These are phyloP conservation scores for Rhodocollybia butyracea DNA, from an alignment of 768 basidiomycete species.

Conservation along the genomic window DNA sequence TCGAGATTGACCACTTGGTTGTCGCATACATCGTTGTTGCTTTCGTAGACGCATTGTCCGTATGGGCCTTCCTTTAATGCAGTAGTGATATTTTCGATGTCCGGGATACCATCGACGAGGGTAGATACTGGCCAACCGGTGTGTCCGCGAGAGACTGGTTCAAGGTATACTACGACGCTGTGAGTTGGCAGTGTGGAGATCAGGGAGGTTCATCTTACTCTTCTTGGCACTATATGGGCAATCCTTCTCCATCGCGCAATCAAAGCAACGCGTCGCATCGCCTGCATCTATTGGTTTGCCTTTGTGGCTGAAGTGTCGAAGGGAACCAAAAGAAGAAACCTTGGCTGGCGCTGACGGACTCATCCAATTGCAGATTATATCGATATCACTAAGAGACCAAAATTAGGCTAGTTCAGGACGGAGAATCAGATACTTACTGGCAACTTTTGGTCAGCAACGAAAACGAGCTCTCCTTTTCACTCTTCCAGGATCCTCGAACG, in stretches of 20 bases:
- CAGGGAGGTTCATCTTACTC: slow-evolving; percentile 38
- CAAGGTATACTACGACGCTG: slow-evolving; percentile 65
- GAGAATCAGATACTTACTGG: slow-evolving; percentile 53
- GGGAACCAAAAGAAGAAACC: slow-evolving; percentile 84
- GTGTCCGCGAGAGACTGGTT: slow-evolving; percentile 56
- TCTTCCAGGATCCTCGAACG: slow-evolving; percentile 80
- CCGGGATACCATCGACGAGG: slow-evolving; percentile 78
- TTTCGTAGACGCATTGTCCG: slow-evolving; percentile 83
- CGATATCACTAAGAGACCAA: slow-evolving; percentile 59
- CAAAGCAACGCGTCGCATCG: slow-evolving; percentile 65
- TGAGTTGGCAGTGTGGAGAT: background rate
- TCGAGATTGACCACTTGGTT: slow-evolving; percentile 90
- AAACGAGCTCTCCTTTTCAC: slow-evolving; percentile 68
- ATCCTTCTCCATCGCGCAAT: slow-evolving; percentile 66
- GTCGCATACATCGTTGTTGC: slow-evolving; percentile 84
- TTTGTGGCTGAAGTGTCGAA: slow-evolving; percentile 76
- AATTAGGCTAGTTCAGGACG: slow-evolving; percentile 5
- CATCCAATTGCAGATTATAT: slow-evolving; percentile 78
- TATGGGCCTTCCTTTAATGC: slow-evolving; percentile 73
- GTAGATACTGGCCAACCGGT: slow-evolving; percentile 63
- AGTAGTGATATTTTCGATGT: slow-evolving; percentile 79
- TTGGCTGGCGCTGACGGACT: slow-evolving; percentile 59
- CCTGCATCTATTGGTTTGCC: slow-evolving; percentile 71
- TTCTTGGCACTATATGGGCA: slow-evolving; percentile 89
- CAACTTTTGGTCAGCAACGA: slow-evolving; percentile 88